Evolutionary conservation across 352 stramenopile species (phyloP).

Genomic region (Pythium oligandrum): DNA sequence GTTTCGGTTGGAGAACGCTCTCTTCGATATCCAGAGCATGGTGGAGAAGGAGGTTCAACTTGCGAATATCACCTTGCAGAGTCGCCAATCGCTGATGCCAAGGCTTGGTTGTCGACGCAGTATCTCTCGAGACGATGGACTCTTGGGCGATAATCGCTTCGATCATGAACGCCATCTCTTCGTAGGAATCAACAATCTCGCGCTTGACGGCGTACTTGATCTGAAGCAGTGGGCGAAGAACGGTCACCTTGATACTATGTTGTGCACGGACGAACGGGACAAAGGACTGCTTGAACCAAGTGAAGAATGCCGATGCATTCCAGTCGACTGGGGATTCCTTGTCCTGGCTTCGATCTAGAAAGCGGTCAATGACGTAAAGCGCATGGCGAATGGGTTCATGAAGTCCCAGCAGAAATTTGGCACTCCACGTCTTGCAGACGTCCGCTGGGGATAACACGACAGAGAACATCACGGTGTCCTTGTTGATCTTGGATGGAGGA

Average conservation of each 20-base stretch:
- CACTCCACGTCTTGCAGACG: conserved; percentile 55
- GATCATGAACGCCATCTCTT: conserved; percentile 58
- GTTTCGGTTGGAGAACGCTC: conserved; percentile 44
- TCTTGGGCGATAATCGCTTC: conserved; percentile 57
- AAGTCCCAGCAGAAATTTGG: conserved; percentile 62
- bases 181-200: conserved; percentile 61
- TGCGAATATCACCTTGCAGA: conserved; percentile 68
- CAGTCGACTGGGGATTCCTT: conserved; percentile 9
- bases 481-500: conserved; percentile 42
- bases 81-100: conserved; percentile 41
- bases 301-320: conserved; percentile 43
- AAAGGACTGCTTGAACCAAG: conserved; percentile 76
- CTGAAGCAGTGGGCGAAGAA: conserved; percentile 53
- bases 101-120: conserved; percentile 34
- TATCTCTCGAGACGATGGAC: conserved; percentile 38
- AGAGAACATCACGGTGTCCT: conserved; percentile 63
- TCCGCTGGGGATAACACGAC: conserved; percentile 47
- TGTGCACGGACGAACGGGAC: conserved; percentile 68
- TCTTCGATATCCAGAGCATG: conserved; percentile 71
- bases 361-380: conserved; percentile 79
- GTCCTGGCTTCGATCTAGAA: conserved; percentile 56
- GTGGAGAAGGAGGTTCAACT: conserved; percentile 62
- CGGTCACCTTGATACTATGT: conserved; percentile 54
- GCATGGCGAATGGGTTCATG: conserved; percentile 79
- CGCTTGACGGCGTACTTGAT: conserved; percentile 49